Evolutionary conservation across 768 basidiomycete species (phyloP), one percentile per base, ranked within the genome.

Genomic region (Hydnum rufescens): DNA sequence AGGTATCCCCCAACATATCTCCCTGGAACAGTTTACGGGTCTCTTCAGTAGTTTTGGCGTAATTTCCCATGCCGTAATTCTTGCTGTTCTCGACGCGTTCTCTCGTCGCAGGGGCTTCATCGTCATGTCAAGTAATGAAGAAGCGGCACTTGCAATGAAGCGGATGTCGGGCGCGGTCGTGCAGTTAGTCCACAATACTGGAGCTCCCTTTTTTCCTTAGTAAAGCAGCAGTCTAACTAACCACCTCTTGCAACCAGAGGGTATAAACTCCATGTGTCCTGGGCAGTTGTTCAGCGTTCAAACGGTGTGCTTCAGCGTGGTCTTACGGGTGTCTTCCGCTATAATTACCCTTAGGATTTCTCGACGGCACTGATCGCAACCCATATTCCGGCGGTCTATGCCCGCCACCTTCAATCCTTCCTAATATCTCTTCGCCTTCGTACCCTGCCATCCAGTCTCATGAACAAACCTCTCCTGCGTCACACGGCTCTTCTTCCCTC

Each of bases 211-310:
- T 32, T n/a, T 39, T 19, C 29, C 30, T 30, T n/a, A 31, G 32
- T 31, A 42, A 52, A 49, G 30, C 25, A 1, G 13, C 8, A 26
- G 44, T 1, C 13, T 39, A 39, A 13, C n/a, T n/a, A n/a, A 30
- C 25, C 50, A 52, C 22, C 29, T 32, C 18, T 1, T 2, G 19
- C 29, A 46, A 49, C n/a, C 48, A 85, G 80, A 60, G 81, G 82
- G 4, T 78, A 85, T 59, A 70, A 72, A 19, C 74, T 87, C 44
- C 83, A 87, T 61, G 74, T 87, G 50, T 85, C 83, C 4, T 87
- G 83, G 83, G 84, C 83, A 18, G 83, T 87, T 23, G 83, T 87
- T 32, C 83, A 87, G 58, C 81, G 83, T 43, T 87, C 83, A 8
- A 47, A 47, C 26, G 44, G 44, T 47, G 16, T 13, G 44, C 26